A percentile compares a stretch with the other conserved stretches of the same genome.
These are phyloP conservation scores for Penicillium sp. DNA, from an alignment of 2,329 filamentous ascomycete species.

Conservation along the genomic window DNA sequence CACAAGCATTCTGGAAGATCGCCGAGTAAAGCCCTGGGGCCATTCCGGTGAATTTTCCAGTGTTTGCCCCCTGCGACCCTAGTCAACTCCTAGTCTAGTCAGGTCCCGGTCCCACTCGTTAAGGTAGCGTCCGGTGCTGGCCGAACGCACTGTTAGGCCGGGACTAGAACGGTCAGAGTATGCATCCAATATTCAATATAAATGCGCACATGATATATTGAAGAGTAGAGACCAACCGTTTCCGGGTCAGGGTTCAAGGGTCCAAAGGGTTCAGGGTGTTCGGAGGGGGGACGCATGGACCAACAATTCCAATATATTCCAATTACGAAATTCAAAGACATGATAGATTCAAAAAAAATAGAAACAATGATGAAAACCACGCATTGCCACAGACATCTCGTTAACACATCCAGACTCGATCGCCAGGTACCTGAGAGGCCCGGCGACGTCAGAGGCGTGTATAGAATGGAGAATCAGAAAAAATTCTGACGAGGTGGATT, in stretches of 20 bases:
- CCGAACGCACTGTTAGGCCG: constrained; percentile 3
- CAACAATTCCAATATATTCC: not conserved
- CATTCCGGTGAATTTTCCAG: constrained; percentile 3
- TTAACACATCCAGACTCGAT: constrained; percentile 15
- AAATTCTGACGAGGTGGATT: constrained; percentile 1
- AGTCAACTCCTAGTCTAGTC: not conserved
- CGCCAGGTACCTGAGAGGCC: constrained; percentile 18
- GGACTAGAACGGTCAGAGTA: constrained; percentile 7
- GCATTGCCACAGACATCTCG: constrained; percentile 7
- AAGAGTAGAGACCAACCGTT: not conserved
- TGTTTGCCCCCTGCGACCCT: not conserved
- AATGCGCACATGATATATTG: not conserved
- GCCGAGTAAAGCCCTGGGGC: constrained; percentile 1
- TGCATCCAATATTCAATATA: not conserved
- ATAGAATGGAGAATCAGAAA: not conserved
- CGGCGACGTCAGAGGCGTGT: constrained; percentile 20
- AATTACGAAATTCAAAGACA: not conserved
- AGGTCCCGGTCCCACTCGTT: constrained; percentile 7
- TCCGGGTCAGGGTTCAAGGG: not conserved
- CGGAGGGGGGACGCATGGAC: constrained; percentile 1
- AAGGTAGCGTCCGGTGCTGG: constrained; percentile 6
- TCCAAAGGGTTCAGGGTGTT: not conserved
- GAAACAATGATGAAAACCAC: constrained; percentile 1
- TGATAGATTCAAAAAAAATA: not conserved
- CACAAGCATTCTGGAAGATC: constrained; percentile 13